Evolutionary conservation across 441 rosid genomes (phyloP), one percentile per base, ranked within the genome.

Genomic region (Eruca vesicaria): DNA sequence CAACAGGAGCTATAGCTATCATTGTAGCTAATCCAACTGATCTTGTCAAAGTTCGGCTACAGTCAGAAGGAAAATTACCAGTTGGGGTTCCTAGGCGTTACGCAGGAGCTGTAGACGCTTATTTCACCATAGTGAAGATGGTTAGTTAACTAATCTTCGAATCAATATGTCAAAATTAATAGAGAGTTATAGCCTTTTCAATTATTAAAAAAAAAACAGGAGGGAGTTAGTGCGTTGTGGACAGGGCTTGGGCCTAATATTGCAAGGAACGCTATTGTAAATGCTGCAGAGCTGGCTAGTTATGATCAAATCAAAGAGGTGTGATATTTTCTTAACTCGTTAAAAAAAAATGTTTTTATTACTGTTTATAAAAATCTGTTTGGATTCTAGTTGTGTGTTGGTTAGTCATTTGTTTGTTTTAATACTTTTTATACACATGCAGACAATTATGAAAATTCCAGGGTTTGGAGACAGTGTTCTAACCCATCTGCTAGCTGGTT

Each of bases 161-260:
- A 21, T 38, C 32, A 33, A 10, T 23, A 33, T 26, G 12, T 63
- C 32, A 56, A 59, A 15, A 18, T 43, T 55, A 35, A 14, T 53
- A 55, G 67, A 62, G 61, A 56, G 63, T 61, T 66, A 43, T 32
- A 50, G 74, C 68, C 28, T 68, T 45, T 73, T 73, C 23, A 11
- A 14, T 2, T 48, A 19, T 56, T n/a, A n/a, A 0, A 50, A 1
- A 2, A 33, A 7, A 45, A 63, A 73, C 80, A 89, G 94, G 94
- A 89, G 83, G 94, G 94, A 71, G 50, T 87, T 45, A 72, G 79
- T 48, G 94, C 92, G 33, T 79, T 88, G 12, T 89, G 94, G 94
- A 89, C 90, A 2, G 94, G 94, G n/a, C 86, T 89, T 76, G 94
- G 94, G 12, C 94, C 94, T 48, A 89, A 89, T 64, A 86, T 89